Evolutionary conservation across 192 early-diverging fungal genomes (phyloP).

Genomic region (Coemansia sp.): DNA sequence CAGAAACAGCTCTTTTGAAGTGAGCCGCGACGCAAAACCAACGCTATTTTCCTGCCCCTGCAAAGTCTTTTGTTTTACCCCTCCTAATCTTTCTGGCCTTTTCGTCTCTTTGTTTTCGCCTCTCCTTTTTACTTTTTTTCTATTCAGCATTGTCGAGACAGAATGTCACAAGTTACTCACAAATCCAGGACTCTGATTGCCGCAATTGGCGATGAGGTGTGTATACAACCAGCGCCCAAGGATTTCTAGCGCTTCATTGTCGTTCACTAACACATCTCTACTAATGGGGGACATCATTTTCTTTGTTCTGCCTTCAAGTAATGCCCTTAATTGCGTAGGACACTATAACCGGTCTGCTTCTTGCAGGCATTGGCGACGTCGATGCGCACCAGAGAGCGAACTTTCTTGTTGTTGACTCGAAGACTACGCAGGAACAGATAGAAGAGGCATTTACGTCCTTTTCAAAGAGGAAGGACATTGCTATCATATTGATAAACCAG

Average conservation of each 20-base stretch:
- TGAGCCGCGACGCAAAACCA: too few species aligned
- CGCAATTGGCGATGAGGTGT: conserved; percentile 55
- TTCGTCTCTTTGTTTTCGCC: not conserved
- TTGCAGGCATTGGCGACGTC: conserved; percentile 95
- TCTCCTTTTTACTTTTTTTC: not conserved
- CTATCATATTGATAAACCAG: conserved; percentile 97
- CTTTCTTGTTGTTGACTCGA: conserved; percentile 94
- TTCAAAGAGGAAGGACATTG: conserved; percentile 92
- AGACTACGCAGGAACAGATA: conserved; percentile 70
- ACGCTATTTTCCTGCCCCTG: too few species aligned
- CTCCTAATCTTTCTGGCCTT: not conserved
- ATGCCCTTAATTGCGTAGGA: conserved; percentile 57
- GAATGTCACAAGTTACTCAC: conserved; percentile 31
- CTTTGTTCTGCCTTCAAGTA: not conserved
- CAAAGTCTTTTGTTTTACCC: too few species aligned
- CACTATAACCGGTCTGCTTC: conserved; percentile 93
- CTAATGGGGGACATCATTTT: too few species aligned
- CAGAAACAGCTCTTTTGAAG: not conserved
- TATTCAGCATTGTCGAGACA: not conserved
- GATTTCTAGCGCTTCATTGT: too few species aligned
- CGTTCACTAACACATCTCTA: too few species aligned
- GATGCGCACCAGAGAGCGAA: conserved; percentile 90
- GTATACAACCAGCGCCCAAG: not conserved
- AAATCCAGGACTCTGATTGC: conserved; percentile 53
- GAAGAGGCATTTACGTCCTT: conserved; percentile 86